Base-by-base conservation (phyloP, 108 stramenopile genomes). In the Mediolabrus comicus region DNA sequence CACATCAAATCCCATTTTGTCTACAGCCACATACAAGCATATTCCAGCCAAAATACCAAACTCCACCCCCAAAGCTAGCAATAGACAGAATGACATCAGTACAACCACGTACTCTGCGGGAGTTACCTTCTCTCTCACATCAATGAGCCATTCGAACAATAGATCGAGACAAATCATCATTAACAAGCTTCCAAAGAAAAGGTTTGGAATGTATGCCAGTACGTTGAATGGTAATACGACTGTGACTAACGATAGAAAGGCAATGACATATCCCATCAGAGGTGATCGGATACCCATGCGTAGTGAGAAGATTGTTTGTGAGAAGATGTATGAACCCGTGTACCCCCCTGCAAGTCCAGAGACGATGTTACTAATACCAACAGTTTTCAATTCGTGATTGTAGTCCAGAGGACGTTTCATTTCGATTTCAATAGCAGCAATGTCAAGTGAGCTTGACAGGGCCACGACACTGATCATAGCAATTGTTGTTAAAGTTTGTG, bases 391-490 rank as follows among this genome's bases (percentile, higher is more conserved):
- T 84, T 98, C 97, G 74, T 82, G 59, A 72, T 99, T 94, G 84
- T 97, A 98, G 59, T 98, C 88, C 54, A 99, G 81, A 4, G 96
- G 96, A 51, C 79, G 61, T 16, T 92, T 92, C 62, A 97, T 63
- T 83, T 99, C 98, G 30, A 99, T 81, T 71, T 99, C 97, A 65
- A 99, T 99, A 29, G 98, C 98, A 6, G 98, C 97, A 5, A 99
- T 84, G 66, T 99, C 98, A 31, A 99, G 80, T 32, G 92, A 97
- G 52, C 90, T 92, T 3, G 92, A 94, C 29, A 99, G 87, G 6
- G 96, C 96, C 1, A 99, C 98, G 4, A 99, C 97, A 53, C 95
- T 83, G 53, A 91, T 91, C 98, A 99, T 97, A 26, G 90, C 83
- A 4, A 94, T 19, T 55, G 86, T 56, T 8, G 90, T 92, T 24